Conservation (phyloP, 1,139 yeast species). For the Blastobotrys elegans region DNA sequence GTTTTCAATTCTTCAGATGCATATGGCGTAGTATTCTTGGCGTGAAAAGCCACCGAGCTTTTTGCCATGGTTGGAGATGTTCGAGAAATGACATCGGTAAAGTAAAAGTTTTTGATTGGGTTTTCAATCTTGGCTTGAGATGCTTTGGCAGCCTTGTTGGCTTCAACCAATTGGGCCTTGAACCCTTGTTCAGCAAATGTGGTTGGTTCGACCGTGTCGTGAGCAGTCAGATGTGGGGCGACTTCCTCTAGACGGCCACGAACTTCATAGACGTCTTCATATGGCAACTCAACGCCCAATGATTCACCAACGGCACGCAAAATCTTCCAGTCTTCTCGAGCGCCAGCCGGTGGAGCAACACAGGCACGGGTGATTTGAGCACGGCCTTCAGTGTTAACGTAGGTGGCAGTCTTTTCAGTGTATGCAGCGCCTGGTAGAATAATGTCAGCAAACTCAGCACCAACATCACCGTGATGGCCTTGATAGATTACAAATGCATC, state of each 20-base stretch:
- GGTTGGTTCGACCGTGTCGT: slow-evolving; percentile 66
- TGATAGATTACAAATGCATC: slow-evolving; percentile 88
- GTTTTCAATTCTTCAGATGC: slow-evolving; percentile 6
- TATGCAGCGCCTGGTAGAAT: slow-evolving; percentile 84
- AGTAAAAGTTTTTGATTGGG: slow-evolving; percentile 79
- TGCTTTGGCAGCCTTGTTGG: slow-evolving; percentile 38
- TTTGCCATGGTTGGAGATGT: slow-evolving; percentile 89
- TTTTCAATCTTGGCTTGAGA: slow-evolving; percentile 48
- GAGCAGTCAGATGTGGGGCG: slow-evolving; percentile 77
- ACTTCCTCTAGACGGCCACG: slow-evolving; percentile 69
- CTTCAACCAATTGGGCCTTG: slow-evolving; percentile 40
- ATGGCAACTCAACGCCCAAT: slow-evolving; percentile 65
- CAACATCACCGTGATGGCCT: slow-evolving; percentile 90
- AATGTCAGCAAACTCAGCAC: slow-evolving; percentile 86
- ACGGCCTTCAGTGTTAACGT: slow-evolving; percentile 87
- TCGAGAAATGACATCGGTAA: slow-evolving; percentile 83
- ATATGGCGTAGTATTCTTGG: slow-evolving; percentile 7
- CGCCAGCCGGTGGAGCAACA: slow-evolving; percentile 84
- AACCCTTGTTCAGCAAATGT: slow-evolving; percentile 55
- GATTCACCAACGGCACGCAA: slow-evolving; percentile 80
- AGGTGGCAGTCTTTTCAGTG: slow-evolving; percentile 86
- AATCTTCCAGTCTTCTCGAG: slow-evolving; percentile 92
- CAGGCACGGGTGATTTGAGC: slow-evolving; percentile 85
- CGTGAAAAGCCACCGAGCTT: slow-evolving; percentile 43
- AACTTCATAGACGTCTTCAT: slow-evolving; percentile 66